These are phyloP conservation scores for Mucor mucedo DNA, from an alignment of 371 early-diverging fungal species.

Conservation along the genomic window DNA sequence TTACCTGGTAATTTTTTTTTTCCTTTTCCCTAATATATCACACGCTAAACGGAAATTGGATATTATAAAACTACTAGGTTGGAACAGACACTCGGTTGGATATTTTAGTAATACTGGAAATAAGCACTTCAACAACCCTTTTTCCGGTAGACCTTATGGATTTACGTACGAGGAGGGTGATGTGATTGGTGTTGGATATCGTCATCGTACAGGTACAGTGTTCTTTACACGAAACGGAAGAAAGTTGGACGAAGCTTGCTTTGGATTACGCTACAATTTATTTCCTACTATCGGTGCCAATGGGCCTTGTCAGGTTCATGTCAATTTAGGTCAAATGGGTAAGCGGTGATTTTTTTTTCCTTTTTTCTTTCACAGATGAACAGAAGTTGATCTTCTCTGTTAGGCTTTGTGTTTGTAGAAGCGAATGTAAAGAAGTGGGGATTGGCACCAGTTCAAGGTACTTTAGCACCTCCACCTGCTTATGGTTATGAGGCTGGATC, in stretches of 20 bases:
- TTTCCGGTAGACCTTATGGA: slow-evolving; percentile 65
- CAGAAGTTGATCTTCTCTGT: no score
- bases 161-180: slow-evolving; percentile 70
- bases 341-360: not conserved
- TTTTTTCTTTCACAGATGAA: no score
- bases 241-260: slow-evolving; percentile 62
- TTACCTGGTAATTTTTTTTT: slow-evolving; percentile 58
- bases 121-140: slow-evolving; percentile 71
- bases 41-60: not conserved
- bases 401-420: slow-evolving; percentile 72
- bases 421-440: slow-evolving; percentile 88
- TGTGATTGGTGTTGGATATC: slow-evolving; percentile 80
- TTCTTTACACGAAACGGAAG: slow-evolving; percentile 86
- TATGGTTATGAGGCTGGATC: slow-evolving; percentile 53
- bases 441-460: slow-evolving; percentile 75
- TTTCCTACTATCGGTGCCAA: slow-evolving; percentile 70
- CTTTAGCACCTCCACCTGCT: slow-evolving; percentile 71
- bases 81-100: slow-evolving; percentile 77
- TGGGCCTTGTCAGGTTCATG: slow-evolving; percentile 67
- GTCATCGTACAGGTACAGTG: slow-evolving; percentile 74
- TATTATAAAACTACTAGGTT: slow-evolving; percentile 41
- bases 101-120: slow-evolving; percentile 71
- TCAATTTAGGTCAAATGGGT: slow-evolving; percentile 65
- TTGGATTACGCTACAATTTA: slow-evolving; percentile 59
- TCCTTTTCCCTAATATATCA: not conserved